Evolutionary conservation across 441 rosid species (phyloP).

Genomic region (Syzygium malaccense): DNA sequence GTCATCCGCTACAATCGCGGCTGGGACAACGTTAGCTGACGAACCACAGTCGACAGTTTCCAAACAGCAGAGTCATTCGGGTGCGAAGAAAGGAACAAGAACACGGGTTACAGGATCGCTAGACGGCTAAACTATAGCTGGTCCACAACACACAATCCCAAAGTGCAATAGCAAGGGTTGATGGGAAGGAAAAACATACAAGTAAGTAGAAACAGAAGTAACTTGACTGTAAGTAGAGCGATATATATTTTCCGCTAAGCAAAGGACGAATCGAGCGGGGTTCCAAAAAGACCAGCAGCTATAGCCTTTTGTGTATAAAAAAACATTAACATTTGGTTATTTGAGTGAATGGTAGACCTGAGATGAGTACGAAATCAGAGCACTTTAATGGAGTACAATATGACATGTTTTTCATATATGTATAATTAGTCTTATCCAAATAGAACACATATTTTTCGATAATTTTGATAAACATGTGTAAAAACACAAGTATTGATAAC

Average conservation of each 20-base stretch:
- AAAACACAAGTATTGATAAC: background rate
- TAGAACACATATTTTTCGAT: background rate
- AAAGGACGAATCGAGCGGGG: background rate
- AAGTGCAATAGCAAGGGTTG: background rate
- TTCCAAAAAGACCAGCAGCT: background rate
- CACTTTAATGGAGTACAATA: background rate
- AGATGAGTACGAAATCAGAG: background rate
- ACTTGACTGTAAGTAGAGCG: background rate
- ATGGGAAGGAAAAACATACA: background rate
- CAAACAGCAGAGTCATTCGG: background rate
- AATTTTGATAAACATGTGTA: background rate
- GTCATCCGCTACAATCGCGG: background rate
- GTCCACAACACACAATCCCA: background rate
- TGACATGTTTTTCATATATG: background rate
- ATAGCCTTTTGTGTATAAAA: too few species aligned
- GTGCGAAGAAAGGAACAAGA: background rate
- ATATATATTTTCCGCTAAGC: background rate
- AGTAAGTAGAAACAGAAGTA: background rate
- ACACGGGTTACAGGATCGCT: background rate
- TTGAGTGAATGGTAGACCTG: too few species aligned
- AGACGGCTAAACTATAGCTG: background rate
- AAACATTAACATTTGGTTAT: too few species aligned
- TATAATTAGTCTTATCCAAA: background rate
- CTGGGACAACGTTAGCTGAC: background rate
- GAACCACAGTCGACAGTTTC: background rate